These are phyloP conservation scores for Gracilaria domingensis DNA, from an alignment of 23 red algal species.

Conservation along the genomic window DNA sequence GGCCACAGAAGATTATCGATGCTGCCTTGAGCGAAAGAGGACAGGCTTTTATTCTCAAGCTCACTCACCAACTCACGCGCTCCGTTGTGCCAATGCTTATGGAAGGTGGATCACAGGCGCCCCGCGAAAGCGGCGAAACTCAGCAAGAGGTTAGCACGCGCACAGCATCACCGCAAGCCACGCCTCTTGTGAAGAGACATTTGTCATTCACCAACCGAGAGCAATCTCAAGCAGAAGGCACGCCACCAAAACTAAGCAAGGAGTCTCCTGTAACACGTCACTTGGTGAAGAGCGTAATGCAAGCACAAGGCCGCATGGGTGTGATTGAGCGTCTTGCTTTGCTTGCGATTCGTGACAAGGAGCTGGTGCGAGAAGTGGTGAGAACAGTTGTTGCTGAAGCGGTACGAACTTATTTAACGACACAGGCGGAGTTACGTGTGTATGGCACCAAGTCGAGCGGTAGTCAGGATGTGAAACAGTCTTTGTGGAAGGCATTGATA, in stretches of 20 bases:
- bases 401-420: slow-evolving; percentile 55
- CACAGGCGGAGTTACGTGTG: slow-evolving; percentile 51
- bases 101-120: background rate
- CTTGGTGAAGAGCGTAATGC: slow-evolving; percentile 45
- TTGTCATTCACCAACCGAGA: background rate
- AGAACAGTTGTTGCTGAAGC: slow-evolving; percentile 56
- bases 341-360: slow-evolving; percentile 53
- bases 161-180: background rate
- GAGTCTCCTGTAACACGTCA: slow-evolving; percentile 36
- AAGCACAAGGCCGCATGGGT: slow-evolving; percentile 13
- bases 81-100: slow-evolving; percentile 17
- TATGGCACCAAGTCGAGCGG: background rate
- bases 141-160: background rate
- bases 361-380: slow-evolving; percentile 63
- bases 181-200: background rate
- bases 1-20: slow-evolving; percentile 4
- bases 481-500: slow-evolving; percentile 54
- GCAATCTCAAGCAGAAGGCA: background rate
- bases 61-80: slow-evolving; percentile 1
- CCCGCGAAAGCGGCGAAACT: background rate
- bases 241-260: background rate
- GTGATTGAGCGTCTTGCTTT: slow-evolving; percentile 64
- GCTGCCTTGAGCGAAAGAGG: slow-evolving; percentile 20
- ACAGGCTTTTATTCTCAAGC: slow-evolving; percentile 6
- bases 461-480: background rate